phyloP scores from a whole-genome alignment of 495 filamentous ascomycete species.

The Cladorrhinum samala region DNA sequence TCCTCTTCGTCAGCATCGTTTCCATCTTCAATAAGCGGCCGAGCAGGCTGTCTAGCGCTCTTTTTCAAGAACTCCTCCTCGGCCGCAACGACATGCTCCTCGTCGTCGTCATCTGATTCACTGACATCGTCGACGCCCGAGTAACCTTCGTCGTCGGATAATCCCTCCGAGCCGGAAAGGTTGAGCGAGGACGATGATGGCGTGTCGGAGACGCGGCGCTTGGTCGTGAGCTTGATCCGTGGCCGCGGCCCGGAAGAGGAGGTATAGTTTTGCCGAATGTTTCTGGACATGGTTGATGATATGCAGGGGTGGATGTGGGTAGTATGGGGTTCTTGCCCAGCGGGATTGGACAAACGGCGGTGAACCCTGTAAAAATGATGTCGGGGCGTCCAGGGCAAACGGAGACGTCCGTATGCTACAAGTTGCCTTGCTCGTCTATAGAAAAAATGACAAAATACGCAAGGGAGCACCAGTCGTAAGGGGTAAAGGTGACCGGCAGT shows the following conservation, averaged over 20 bases:
- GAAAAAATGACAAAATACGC: neutral
- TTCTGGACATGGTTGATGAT: constrained; percentile 43
- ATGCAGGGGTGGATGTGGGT: constrained; percentile 20
- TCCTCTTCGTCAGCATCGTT: constrained; percentile 29
- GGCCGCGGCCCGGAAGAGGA: constrained; percentile 30
- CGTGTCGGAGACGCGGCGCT: constrained; percentile 32
- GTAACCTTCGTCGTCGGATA: constrained; percentile 64
- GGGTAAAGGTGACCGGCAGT: no score
- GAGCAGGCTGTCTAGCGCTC: constrained; percentile 32
- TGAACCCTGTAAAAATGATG: constrained; percentile 20
- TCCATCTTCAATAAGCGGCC: constrained; percentile 34
- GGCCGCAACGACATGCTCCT: constrained; percentile 61
- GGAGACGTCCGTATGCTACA: neutral
- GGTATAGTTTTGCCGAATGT: constrained; percentile 45
- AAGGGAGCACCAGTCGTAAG: no score
- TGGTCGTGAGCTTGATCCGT: constrained; percentile 26
- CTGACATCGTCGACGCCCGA: constrained; percentile 71
- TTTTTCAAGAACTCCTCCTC: constrained; percentile 67
- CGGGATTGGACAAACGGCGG: constrained; percentile 32
- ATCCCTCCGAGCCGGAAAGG: no score
- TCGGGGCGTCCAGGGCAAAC: neutral
- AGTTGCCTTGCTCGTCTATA: constrained; percentile 4
- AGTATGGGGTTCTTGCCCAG: constrained; percentile 6
- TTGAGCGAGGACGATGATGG: constrained; percentile 36
- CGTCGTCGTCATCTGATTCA: constrained; percentile 67